Base-by-base conservation (phyloP, 345 rosid species). In the Carallia pectinifolia region DNA sequence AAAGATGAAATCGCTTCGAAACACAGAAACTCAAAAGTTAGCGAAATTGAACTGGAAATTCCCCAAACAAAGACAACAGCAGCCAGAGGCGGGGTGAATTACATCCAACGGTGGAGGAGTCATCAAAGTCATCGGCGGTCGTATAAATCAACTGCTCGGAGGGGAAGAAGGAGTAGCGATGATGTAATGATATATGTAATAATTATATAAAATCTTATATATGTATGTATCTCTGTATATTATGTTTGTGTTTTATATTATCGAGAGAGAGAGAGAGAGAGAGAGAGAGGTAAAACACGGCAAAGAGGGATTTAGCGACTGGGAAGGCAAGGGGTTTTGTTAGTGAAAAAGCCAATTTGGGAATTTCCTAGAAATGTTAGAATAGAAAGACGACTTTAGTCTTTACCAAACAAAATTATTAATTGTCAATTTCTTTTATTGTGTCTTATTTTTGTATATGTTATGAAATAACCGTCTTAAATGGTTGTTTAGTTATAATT, bases 81-180 rank as follows among this genome's bases (percentile, higher is more conserved):
- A 5, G 17, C 5, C 64, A 64, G 23, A 23, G 64, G 16, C 52
- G 18, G 70, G 15, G 84, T 38, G 1, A 55, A 54, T 76, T 85
- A 83, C 86, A 66, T 85, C 84, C 33, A 83, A 44, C 36, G 87
- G 84, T 30, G 89, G 80, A 74, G 89, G 82, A 72, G 89, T 75
- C 83, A 81, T 83, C 79, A 85, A 80, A 79, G 89, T 85, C 89
- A 85, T 85, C 74, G 50, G 61, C 30, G 65, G 55, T 33, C 66
- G 76, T 65, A 58, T 69, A 23, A 84, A 79, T 82, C 82, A 65
- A 62, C 55, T 61, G 64, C 67, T 38, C 64, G 65, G 65, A 69
- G 69, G 48, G 58, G 23, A 23, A 23, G 23, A 33, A 0, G 50
- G 50, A 12, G 50, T 3, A 12, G 50, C 1, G 12, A 44, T 12